Conservation (phyloP, 441 rosid species). For the Pelargonium fulgidum region DNA sequence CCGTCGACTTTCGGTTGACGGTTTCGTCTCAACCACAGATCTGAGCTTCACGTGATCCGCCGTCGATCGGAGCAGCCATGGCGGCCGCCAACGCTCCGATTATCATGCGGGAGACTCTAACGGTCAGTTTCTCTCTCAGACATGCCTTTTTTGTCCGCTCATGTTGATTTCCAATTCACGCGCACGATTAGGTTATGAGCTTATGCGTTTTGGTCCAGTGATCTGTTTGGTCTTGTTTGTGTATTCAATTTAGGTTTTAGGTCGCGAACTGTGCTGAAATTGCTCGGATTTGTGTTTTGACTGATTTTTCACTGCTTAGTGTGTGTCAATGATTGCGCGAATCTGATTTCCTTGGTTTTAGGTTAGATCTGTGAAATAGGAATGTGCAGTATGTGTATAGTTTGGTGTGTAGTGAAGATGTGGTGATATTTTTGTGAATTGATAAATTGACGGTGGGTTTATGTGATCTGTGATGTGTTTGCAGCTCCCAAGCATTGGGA, state of each 20-base stretch:
- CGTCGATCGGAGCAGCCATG: slow-evolving; percentile 44
- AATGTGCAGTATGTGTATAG: neutral
- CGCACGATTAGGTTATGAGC: slow-evolving; percentile 9
- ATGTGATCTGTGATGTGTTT: slow-evolving; percentile 26
- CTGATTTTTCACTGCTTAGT: neutral
- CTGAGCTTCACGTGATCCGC: slow-evolving; percentile 32
- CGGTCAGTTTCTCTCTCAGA: slow-evolving; percentile 16
- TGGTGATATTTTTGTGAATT: neutral
- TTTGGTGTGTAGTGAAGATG: neutral
- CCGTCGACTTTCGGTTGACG: slow-evolving; percentile 27
- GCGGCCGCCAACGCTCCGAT: slow-evolving; percentile 30
- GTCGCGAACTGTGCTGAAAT: neutral
- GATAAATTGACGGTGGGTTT: slow-evolving; percentile 21
- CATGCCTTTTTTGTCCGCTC: slow-evolving; percentile 4
- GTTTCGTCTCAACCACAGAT: slow-evolving; percentile 41
- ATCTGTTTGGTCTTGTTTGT: neutral
- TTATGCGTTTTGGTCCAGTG: slow-evolving; percentile 10
- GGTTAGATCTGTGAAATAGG: neutral
- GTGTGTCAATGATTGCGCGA: neutral
- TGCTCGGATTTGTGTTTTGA: neutral
- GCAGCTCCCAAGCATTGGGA: slow-evolving; percentile 30
- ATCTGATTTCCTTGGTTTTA: neutral
- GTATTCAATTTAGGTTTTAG: neutral
- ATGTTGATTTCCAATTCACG: slow-evolving; percentile 23
- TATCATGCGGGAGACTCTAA: slow-evolving; percentile 30